A percentile compares a stretch with the other conserved stretches of the same genome.
These are phyloP conservation scores for Tolypocladium pustulatum DNA, from an alignment of 2,329 filamentous ascomycete species.

Conservation along the genomic window DNA sequence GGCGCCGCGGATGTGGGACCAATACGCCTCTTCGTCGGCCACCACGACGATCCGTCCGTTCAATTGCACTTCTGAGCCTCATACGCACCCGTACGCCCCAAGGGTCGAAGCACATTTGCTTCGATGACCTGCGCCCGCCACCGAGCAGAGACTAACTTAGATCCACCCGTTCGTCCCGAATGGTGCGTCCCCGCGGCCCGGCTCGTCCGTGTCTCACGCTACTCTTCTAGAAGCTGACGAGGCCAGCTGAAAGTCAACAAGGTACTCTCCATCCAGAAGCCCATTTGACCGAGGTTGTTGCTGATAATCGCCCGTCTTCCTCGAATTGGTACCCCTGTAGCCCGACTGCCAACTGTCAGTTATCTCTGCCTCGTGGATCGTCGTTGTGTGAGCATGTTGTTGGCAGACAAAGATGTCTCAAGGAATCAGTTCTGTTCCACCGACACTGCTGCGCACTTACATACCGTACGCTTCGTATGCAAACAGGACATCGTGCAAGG, in stretches of 20 bases:
- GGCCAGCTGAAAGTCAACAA: constrained; percentile 1
- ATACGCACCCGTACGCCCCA: neutral
- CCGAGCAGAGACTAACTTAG: neutral
- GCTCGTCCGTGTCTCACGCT: constrained; percentile 4
- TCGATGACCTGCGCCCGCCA: neutral
- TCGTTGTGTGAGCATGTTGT: neutral
- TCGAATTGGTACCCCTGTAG: neutral
- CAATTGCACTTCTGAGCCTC: neutral
- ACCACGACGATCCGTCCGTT: neutral
- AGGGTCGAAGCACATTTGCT: neutral
- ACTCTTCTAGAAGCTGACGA: constrained; percentile 6
- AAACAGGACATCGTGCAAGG: neutral
- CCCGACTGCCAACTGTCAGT: neutral
- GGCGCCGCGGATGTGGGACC: neutral
- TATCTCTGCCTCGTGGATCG: neutral
- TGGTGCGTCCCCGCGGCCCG: neutral
- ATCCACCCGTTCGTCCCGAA: constrained; percentile 1
- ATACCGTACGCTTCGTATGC: neutral
- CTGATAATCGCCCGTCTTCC: neutral
- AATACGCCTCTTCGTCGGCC: neutral
- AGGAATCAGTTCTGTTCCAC: neutral
- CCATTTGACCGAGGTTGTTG: neutral
- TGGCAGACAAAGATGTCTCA: neutral
- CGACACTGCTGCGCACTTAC: neutral
- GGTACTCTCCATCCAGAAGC: neutral